Evolutionary conservation across 768 basidiomycete species (phyloP).

Genomic region (Boletus barrowsii): DNA sequence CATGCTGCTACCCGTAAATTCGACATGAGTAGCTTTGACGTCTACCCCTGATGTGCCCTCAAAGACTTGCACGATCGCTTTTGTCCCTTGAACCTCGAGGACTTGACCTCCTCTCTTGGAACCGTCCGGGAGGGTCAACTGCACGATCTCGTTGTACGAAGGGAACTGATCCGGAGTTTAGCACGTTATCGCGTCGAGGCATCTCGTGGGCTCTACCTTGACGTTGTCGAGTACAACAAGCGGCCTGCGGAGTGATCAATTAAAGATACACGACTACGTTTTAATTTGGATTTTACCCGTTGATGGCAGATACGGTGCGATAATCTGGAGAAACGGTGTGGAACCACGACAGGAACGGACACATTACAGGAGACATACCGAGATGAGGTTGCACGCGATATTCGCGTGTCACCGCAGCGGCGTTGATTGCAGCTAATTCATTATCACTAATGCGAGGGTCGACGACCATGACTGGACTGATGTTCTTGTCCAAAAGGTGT

Average conservation of each 20-base stretch:
- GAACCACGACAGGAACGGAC: conserved; percentile 4
- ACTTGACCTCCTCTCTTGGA: conserved; percentile 95
- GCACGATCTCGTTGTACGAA: conserved; percentile 97
- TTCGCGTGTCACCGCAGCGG: conserved; percentile 84
- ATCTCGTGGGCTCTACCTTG: conserved; percentile 56
- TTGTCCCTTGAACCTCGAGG: conserved; percentile 96
- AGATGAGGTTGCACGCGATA: conserved; percentile 88
- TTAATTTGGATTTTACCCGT: conserved; percentile 61
- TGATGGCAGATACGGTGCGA: conserved; percentile 97
- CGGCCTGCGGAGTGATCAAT: conserved; percentile 52
- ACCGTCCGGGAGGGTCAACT: conserved; percentile 92
- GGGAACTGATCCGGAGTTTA: conserved; percentile 63
- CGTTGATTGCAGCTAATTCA: conserved; percentile 78
- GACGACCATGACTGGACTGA: conserved; percentile 31
- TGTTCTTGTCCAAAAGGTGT: conserved; percentile 6
- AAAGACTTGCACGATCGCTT: conserved; percentile 98
- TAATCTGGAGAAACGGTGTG: conserved; percentile 60
- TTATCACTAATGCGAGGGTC: conserved; percentile 65
- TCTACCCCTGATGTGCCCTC: conserved; percentile 98
- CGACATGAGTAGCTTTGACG: conserved; percentile 95
- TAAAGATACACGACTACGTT: conserved; percentile 1
- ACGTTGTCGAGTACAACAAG: conserved; percentile 97
- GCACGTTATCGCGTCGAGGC: background rate
- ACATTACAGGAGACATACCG: conserved; percentile 43
- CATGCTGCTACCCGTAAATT: conserved; percentile 98